Evolutionary conservation across 768 basidiomycete species (phyloP).

Genomic region (Suillus paluster): DNA sequence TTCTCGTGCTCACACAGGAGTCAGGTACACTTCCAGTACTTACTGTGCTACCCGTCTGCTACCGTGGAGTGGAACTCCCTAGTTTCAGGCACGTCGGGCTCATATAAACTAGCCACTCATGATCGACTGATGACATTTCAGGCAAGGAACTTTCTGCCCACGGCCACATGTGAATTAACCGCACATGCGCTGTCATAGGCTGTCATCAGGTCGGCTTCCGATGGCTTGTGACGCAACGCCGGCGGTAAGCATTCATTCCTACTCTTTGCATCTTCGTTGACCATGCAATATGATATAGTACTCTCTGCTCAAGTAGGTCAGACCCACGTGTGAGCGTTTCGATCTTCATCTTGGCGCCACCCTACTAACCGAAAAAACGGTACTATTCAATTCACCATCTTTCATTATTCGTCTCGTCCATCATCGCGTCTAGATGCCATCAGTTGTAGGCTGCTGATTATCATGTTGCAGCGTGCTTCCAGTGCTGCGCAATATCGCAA

Average conservation of each 20-base stretch:
- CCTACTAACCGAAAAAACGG: background rate
- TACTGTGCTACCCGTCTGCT: background rate
- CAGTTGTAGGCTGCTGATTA: background rate
- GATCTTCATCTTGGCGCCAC: background rate
- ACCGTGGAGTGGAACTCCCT: background rate
- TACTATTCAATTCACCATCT: background rate
- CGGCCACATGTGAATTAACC: slow-evolving; percentile 3
- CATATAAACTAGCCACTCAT: background rate
- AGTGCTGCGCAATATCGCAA: background rate
- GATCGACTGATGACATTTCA: background rate
- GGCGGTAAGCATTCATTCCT: background rate
- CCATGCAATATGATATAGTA: background rate
- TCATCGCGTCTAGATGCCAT: background rate
- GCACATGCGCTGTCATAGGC: background rate
- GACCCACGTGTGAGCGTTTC: background rate
- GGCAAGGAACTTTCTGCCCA: slow-evolving; percentile 4
- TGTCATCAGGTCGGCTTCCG: slow-evolving; percentile 3
- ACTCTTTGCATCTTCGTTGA: background rate
- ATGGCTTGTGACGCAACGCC: slow-evolving; percentile 12
- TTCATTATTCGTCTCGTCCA: background rate
- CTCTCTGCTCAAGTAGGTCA: background rate
- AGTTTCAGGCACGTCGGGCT: slow-evolving; percentile 1
- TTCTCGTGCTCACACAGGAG: background rate
- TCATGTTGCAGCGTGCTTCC: background rate
- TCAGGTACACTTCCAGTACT: background rate